Evolutionary conservation across 768 basidiomycete genomes (phyloP).

Genomic region (Mycena leptocephala): DNA sequence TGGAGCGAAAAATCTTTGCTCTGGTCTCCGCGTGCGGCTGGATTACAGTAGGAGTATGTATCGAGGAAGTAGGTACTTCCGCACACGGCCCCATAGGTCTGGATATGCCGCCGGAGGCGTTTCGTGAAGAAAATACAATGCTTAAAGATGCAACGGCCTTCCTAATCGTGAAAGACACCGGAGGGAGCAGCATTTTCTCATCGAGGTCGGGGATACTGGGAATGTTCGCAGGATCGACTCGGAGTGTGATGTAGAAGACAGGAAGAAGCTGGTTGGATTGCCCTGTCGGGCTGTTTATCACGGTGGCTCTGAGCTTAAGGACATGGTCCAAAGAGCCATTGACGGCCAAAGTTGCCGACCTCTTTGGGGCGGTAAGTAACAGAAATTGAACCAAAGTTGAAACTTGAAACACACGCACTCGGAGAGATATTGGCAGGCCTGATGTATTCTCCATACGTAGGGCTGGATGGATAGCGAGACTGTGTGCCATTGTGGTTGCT

Average conservation of each 20-base stretch:
- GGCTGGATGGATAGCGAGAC: background rate
- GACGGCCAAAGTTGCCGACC: background rate
- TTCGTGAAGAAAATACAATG: background rate
- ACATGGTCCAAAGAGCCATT: background rate
- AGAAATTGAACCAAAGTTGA: background rate
- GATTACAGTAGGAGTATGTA: background rate
- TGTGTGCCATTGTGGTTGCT: no score
- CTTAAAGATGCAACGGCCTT: background rate
- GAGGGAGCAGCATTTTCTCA: background rate
- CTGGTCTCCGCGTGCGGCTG: background rate
- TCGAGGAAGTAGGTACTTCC: background rate
- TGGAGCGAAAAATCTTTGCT: background rate
- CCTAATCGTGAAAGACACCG: background rate
- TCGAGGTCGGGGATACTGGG: background rate
- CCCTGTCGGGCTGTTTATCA: background rate
- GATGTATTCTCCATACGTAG: background rate
- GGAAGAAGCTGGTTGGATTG: background rate
- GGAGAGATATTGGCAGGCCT: background rate
- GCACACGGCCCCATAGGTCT: background rate
- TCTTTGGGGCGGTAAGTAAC: background rate
- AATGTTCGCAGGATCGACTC: background rate
- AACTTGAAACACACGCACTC: background rate
- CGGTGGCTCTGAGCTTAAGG: background rate
- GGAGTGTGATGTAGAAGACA: background rate
- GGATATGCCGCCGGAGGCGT: background rate